Conservation (phyloP, 345 rosid genomes). For the Mallotus nudiflorus region DNA sequence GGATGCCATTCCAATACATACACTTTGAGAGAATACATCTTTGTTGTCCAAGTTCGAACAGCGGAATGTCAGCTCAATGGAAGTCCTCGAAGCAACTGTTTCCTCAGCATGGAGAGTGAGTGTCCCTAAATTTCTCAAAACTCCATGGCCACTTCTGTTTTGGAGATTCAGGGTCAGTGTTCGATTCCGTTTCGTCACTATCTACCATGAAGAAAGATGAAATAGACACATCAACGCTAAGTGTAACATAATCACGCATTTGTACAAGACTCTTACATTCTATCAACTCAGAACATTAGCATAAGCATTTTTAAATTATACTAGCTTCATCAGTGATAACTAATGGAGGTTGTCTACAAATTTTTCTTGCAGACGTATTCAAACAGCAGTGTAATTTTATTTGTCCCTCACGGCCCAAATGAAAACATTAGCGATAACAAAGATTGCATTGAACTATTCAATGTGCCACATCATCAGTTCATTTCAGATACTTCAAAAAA, state of each 20-base stretch:
- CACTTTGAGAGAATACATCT: constrained; percentile 80
- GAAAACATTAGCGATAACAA: background rate
- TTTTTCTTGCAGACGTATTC: background rate
- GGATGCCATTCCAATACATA: constrained; percentile 26
- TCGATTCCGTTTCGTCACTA: constrained; percentile 55
- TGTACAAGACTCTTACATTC: background rate
- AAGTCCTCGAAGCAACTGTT: constrained; percentile 55
- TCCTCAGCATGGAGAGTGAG: constrained; percentile 78
- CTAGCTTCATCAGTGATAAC: background rate
- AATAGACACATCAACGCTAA: background rate
- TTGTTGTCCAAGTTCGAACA: constrained; percentile 64
- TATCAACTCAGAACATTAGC: background rate
- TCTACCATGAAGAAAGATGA: constrained; percentile 40
- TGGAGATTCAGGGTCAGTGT: constrained; percentile 54
- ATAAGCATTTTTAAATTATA: background rate
- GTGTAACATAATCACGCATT: constrained; percentile 1
- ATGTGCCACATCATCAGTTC: background rate
- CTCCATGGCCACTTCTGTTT: constrained; percentile 35
- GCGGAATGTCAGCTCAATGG: constrained; percentile 50
- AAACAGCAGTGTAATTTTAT: background rate
- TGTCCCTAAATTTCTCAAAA: constrained; percentile 48
- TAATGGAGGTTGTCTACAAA: background rate
- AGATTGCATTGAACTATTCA: background rate
- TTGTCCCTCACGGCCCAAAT: background rate
- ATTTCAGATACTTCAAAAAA: background rate